Base-by-base conservation (phyloP, 2,329 filamentous ascomycete genomes). In the Fusarium citri region DNA sequence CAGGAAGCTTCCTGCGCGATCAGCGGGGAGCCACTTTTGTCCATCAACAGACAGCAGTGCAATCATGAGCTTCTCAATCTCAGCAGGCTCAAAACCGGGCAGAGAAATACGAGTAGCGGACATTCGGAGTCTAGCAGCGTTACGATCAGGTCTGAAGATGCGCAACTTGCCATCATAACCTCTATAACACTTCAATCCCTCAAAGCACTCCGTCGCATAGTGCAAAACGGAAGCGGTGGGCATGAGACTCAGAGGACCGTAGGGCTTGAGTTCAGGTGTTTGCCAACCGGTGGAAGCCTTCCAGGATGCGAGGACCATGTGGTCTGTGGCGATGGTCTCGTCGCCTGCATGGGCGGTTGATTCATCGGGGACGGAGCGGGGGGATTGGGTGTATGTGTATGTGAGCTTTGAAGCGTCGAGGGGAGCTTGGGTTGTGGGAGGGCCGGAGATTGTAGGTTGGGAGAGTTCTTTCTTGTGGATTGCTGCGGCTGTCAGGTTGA, bases 121-220 rank as follows among this genome's bases (percentile, higher is more conserved):
- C 75, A 86, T 83, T 72, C 84, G 82, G 79, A 89, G 89, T 72
- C 93, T 89, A 70, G 84, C 83, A 75, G 89, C 88, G 80, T 95
- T 95, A 77, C 88, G 86, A 72, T 90, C 83, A 0, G 92, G 91
- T n/a, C 92, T 89, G 86, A 95, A 95, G 59, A 94, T 83, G 63
- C 92, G 90, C 58, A 94, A 86, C 74, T 87, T 87, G 74, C 90
- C 91, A 78, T 95, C 92, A 71, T 87, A 87, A 59, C 94, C 94
- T 53, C 94, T 90, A 85, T 94, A 97, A 54, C 89, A 88, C 81
- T 97, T 97, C 74, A 87, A 82, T 15, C 94, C 94, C 82, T 97
- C 94, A 82, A 97, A 97, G 80, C 94, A 97, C 81, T 95, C 92
- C 49, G 93, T 97, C 14, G 93, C 94, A 81, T 97, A 97, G 85